A percentile compares a stretch with the other conserved stretches of the same genome.
Conservation (phyloP, 1,284 basidiomycete species). For the Afroboletus lepidellus region DNA sequence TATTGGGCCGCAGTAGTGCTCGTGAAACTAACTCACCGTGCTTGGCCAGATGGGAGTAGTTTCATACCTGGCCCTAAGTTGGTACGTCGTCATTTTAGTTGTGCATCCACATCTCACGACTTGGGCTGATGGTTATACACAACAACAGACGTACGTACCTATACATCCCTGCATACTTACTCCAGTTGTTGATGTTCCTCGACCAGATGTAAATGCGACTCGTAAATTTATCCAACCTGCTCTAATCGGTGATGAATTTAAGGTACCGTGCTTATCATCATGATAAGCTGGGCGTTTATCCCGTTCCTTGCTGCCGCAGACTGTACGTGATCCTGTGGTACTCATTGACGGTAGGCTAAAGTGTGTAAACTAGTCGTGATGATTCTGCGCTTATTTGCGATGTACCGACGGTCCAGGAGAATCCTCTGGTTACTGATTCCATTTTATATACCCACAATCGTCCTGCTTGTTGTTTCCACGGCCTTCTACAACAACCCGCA, state of each 20-base stretch:
- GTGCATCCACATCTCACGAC: not conserved
- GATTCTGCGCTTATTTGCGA: conserved; percentile 3
- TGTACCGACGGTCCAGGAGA: not conserved
- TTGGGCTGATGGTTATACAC: not conserved
- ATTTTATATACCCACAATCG: not conserved
- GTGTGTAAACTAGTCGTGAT: not conserved
- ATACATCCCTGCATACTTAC: not conserved
- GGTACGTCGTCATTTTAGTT: not conserved
- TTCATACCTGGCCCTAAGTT: conserved; percentile 1
- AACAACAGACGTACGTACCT: not conserved
- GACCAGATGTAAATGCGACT: not conserved
- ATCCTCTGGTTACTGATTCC: not conserved
- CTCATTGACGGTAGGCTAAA: not conserved
- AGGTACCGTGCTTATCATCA: not conserved
- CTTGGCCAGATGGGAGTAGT: not conserved
- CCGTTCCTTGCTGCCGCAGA: conserved; percentile 4
- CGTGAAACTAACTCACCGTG: not conserved
- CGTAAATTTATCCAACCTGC: not conserved
- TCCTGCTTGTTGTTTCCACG: not conserved
- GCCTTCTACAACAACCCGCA: not conserved
- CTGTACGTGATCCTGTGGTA: not conserved
- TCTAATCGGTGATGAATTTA: not conserved
- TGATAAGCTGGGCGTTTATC: not conserved
- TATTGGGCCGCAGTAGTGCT: not conserved
- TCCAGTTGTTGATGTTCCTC: not conserved